A percentile compares a stretch with the other conserved stretches of the same genome.
Evolutionary conservation across 1,284 basidiomycete genomes (phyloP).

Genomic region (Hymenochaete sp.): DNA sequence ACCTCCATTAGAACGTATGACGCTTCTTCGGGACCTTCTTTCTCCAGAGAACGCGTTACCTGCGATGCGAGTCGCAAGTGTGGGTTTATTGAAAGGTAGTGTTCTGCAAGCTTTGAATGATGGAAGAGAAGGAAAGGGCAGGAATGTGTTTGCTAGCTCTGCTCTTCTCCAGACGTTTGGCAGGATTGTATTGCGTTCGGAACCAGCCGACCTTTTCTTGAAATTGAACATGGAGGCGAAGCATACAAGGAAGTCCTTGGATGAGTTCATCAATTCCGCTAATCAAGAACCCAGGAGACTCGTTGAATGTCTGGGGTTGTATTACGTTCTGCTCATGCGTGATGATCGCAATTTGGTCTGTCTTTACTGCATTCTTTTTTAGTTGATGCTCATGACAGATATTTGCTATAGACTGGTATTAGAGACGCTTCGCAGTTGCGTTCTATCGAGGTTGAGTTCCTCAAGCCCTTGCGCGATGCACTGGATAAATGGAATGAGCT

Average conservation of each 20-base stretch:
- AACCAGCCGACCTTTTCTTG: slow-evolving; percentile 37
- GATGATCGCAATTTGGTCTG: slow-evolving; percentile 41
- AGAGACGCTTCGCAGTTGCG: slow-evolving; percentile 32
- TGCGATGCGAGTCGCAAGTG: slow-evolving; percentile 56
- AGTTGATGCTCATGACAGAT: background rate
- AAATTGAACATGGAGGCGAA: slow-evolving; percentile 10
- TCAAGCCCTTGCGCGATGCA: slow-evolving; percentile 25
- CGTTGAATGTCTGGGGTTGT: slow-evolving; percentile 44
- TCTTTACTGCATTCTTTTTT: slow-evolving; percentile 6
- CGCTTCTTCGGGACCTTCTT: slow-evolving; percentile 44
- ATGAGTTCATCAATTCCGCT: slow-evolving; percentile 38
- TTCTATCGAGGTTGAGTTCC: slow-evolving; percentile 25
- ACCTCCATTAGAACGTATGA: slow-evolving; percentile 40
- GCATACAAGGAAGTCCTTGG: slow-evolving; percentile 30
- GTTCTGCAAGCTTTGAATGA: slow-evolving; percentile 41
- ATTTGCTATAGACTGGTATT: slow-evolving; percentile 40
- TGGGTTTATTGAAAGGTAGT: slow-evolving; percentile 60
- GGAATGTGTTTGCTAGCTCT: slow-evolving; percentile 37
- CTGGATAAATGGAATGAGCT: slow-evolving; percentile 25
- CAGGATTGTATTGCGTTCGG: slow-evolving; percentile 40
- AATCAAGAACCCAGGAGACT: slow-evolving; percentile 42
- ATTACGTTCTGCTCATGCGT: slow-evolving; percentile 41
- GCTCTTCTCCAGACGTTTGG: slow-evolving; percentile 43
- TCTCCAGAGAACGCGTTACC: slow-evolving; percentile 40
- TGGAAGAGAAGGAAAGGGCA: slow-evolving; percentile 16